Evolutionary conservation across 768 basidiomycete species (phyloP).

Genomic region (Trametes villosa): DNA sequence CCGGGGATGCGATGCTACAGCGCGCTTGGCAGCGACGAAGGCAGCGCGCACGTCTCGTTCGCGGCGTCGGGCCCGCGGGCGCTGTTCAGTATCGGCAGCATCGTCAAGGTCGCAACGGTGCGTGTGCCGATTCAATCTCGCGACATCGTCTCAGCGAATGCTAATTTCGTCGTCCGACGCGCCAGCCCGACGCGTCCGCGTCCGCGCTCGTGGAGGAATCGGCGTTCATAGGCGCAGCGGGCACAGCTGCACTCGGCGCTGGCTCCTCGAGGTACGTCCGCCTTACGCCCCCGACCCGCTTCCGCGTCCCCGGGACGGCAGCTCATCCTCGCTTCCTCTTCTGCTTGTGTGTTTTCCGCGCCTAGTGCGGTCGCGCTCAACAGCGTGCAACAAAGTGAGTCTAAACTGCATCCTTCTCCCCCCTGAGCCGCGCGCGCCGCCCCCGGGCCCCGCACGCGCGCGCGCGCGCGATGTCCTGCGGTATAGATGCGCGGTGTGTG

Average conservation of each 20-base stretch:
- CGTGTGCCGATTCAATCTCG: neutral
- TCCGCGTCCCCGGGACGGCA: neutral
- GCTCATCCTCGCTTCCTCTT: neutral
- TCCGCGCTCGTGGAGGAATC: conserved; percentile 12
- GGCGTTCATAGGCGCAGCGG: conserved; percentile 43
- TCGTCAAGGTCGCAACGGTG: no score
- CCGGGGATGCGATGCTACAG: neutral
- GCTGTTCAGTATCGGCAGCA: conserved; percentile 11
- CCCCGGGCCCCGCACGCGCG: neutral
- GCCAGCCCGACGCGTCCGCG: conserved; percentile 31
- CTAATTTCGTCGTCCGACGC: no score
- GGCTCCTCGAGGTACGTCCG: conserved; percentile 19
- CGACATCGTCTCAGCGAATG: conserved; percentile 39
- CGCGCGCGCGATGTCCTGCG: neutral
- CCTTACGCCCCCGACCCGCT: neutral
- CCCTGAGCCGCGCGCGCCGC: neutral
- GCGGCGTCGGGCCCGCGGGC: conserved; percentile 2
- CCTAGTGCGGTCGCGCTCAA: conserved; percentile 11
- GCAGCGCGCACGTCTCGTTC: conserved; percentile 12
- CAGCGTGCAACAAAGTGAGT: conserved; percentile 15
- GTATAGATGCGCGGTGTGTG: neutral
- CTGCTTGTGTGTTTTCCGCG: neutral
- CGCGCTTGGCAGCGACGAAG: conserved; percentile 1
- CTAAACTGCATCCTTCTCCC: neutral
- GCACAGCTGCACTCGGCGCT: conserved; percentile 22